Evolutionary conservation across 805 yeast genomes (phyloP), one percentile per base, ranked within the genome.

Genomic region (Candida silvatica): DNA sequence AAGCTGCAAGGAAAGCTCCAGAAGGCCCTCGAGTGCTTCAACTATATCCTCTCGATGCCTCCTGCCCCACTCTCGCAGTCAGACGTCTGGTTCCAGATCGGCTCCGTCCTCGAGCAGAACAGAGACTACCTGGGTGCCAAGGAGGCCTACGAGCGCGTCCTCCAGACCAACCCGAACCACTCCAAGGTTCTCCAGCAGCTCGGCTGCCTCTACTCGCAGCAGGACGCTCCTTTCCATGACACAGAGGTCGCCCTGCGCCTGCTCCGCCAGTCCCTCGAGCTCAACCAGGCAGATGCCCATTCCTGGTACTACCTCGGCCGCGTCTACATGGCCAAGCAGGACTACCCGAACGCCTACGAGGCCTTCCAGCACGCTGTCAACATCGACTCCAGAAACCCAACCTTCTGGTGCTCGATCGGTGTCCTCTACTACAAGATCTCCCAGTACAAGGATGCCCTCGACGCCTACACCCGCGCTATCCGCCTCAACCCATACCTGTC

Each of bases 311-410:
- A 92, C 56, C 61, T 92, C 32, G 98, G 98, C 33, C 76, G 97
- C 46, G 94, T 94, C 43, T 94, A 90, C 64, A 90, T 92, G 97
- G 80, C 95, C 27, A 76, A 90, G 51, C 87, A 84, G 45, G 95
- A 90, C 58, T 92, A 87, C 64, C 81, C 92, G 40, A 87, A 92
- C 33, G 97, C 98, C 2, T 92, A 90, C 60, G 97, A 92, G 54
- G 94, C 97, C 0, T 92, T 90, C 73, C 98, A 92, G 64, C 97
- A 88, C 57, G 97, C 97, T 9, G 98, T 92, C 39, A 92, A 92
- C 58, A 74, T 96, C 43, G 97, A 92, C 59, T 81, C 94, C 26
- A 74, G 97, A 56, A 92, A 92, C 58, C 97, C 98, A 38, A 92
- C 97, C 2, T 92, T 92, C 66, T 92, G 98, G 98, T 83, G 94